Evolutionary conservation across 2,329 filamentous ascomycete species (phyloP).

Genomic region (Ploettnerulaceae sp.): DNA sequence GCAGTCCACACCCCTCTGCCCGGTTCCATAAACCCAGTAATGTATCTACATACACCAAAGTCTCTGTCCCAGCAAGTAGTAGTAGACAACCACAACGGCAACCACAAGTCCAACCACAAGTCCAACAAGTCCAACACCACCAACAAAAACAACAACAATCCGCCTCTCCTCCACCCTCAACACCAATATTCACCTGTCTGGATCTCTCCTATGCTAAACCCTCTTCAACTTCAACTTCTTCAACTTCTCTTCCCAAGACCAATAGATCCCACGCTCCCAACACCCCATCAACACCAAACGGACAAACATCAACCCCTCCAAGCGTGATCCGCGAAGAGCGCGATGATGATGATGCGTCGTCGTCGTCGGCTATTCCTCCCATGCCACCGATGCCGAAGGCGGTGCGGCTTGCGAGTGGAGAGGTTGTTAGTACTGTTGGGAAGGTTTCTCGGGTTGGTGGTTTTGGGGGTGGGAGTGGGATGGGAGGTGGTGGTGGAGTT

Average conservation of each 20-base stretch:
- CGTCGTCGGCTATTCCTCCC: constrained; percentile 20
- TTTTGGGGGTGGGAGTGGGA: constrained; percentile 5
- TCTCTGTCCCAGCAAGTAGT: neutral
- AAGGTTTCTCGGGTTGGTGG: neutral
- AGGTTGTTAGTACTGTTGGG: constrained; percentile 18
- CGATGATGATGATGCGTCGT: constrained; percentile 3
- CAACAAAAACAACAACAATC: constrained; percentile 14
- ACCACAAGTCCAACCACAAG: too few relatives aligned
- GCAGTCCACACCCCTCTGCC: constrained; percentile 4
- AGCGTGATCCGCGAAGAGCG: neutral
- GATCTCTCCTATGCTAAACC: constrained; percentile 14
- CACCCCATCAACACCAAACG: neutral
- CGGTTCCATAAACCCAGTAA: too few relatives aligned
- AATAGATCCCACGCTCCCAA: neutral
- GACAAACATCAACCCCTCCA: neutral
- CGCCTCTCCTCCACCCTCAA: constrained; percentile 18
- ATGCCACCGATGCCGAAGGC: constrained; percentile 27
- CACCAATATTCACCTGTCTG: constrained; percentile 11
- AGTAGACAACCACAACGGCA: too few relatives aligned
- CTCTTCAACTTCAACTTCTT: neutral
- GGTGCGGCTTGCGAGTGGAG: constrained; percentile 24
- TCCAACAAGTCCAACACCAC: constrained; percentile 5
- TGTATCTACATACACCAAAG: constrained; percentile 1
- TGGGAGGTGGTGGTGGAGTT: too few relatives aligned
- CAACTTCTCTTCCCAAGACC: too few relatives aligned